These are phyloP conservation scores for Saraca asoca DNA, from an alignment of 331 rosid genomes.

Conservation along the genomic window DNA sequence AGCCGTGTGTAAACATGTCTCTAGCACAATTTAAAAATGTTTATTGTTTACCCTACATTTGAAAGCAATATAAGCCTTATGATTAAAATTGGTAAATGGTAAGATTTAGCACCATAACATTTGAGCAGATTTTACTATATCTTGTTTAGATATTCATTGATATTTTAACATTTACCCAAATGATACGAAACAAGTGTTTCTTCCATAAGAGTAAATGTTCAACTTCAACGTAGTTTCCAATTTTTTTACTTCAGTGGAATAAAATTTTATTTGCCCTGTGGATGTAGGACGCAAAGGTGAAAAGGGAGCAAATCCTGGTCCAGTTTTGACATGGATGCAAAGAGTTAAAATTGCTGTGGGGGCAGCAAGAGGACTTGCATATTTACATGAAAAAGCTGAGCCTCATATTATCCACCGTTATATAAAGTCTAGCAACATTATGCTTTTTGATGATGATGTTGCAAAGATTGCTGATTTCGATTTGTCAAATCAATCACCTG, in stretches of 20 bases:
- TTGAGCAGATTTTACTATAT: neutral
- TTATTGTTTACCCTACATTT: neutral
- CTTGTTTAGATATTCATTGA: neutral
- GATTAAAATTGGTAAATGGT: constrained; percentile 4
- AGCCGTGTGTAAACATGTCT: no score
- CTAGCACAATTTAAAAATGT: neutral
- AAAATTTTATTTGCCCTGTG: constrained; percentile 28
- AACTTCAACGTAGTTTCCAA: constrained; percentile 4
- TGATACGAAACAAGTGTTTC: no score
- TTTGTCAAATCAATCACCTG: constrained; percentile 84
- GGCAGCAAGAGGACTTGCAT: constrained; percentile 79
- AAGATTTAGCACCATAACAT: neutral
- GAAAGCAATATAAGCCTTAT: constrained; percentile 12
- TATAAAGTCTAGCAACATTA: constrained; percentile 76
- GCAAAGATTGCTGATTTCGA: constrained; percentile 85
- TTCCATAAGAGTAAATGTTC: neutral
- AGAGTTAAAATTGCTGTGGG: constrained; percentile 86
- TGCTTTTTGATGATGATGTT: constrained; percentile 67
- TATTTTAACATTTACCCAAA: constrained; percentile 9
- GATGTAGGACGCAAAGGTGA: constrained; percentile 68
- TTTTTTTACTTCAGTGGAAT: neutral
- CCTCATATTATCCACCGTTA: constrained; percentile 72
- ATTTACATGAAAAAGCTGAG: constrained; percentile 75
- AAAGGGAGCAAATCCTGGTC: constrained; percentile 76
- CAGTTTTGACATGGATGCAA: constrained; percentile 67